These are phyloP conservation scores for Nicotiana knightiana DNA, from an alignment of 257 asterid genomes.

Conservation along the genomic window DNA sequence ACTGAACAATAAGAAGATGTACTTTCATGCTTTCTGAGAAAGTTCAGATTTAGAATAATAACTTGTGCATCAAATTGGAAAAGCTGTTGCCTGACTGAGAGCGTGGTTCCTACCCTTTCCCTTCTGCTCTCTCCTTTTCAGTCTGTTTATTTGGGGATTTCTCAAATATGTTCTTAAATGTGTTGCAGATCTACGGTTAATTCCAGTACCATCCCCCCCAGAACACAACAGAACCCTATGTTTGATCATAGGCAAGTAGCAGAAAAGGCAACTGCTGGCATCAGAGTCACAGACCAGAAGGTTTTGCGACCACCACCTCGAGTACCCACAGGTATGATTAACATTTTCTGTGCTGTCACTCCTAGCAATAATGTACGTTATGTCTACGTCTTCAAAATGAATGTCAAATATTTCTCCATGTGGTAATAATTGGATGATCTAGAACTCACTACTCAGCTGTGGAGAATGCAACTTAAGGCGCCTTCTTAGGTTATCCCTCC, in stretches of 20 bases:
- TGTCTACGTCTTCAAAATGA: not conserved
- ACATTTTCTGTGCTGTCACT: not conserved
- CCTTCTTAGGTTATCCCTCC: not conserved
- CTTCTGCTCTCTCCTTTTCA: not conserved
- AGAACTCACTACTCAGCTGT: not conserved
- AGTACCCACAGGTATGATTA: slow-evolving; percentile 52
- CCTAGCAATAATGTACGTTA: not conserved
- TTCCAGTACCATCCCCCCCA: slow-evolving; percentile 51
- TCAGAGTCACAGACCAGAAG: slow-evolving; percentile 41
- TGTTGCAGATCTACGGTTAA: slow-evolving; percentile 65
- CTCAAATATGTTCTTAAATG: not conserved
- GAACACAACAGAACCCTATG: slow-evolving; percentile 32
- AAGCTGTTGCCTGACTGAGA: not conserved
- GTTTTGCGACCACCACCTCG: slow-evolving; percentile 59
- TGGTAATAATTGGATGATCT: not conserved
- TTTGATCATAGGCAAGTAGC: slow-evolving; percentile 40
- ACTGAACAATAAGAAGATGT: not conserved
- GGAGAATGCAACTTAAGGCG: not conserved
- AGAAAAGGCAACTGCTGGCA: slow-evolving; percentile 37
- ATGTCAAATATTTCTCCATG: not conserved
- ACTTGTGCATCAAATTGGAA: not conserved
- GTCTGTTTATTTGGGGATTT: not conserved
- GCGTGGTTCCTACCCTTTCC: not conserved
- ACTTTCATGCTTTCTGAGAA: not conserved
- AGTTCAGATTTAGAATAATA: not conserved